Conservation (phyloP, 2,329 filamentous ascomycete genomes). For the Aspergillus tanneri region DNA sequence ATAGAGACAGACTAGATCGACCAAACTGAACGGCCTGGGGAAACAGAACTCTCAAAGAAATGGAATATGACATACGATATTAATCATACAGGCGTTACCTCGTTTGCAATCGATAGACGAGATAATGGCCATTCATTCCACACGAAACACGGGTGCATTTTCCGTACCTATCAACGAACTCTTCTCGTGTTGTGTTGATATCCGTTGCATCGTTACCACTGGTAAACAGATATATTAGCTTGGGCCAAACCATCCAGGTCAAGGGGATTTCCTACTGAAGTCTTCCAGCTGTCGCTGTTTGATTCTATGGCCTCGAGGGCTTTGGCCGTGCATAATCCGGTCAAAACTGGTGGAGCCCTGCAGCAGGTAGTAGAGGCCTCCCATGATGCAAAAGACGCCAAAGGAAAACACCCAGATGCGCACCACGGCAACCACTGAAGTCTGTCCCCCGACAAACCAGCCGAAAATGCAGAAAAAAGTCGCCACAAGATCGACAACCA, state of each 20-base stretch:
- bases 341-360: constrained; percentile 80
- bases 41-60: no score
- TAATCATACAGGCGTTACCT: no score
- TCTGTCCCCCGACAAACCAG: constrained; percentile 70
- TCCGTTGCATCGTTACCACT: constrained; percentile 87
- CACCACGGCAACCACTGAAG: constrained; percentile 78
- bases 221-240: background rate
- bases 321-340: constrained; percentile 91
- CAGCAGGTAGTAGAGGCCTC: constrained; percentile 75
- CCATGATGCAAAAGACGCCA: constrained; percentile 82
- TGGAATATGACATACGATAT: no score
- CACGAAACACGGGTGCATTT: background rate
- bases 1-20: no score
- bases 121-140: no score
- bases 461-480: constrained; percentile 85
- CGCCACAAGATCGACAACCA: constrained; percentile 78
- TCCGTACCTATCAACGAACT: constrained; percentile 31
- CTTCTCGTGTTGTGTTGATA: constrained; percentile 90
- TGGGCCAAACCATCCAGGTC: background rate
- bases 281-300: constrained; percentile 86
- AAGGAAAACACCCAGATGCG: constrained; percentile 91
- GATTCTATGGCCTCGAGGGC: constrained; percentile 68
- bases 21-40: no score
- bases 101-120: no score
- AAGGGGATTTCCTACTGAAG: constrained; percentile 65